Evolutionary conservation across 169 alveolate species (phyloP), one percentile per base, ranked within the genome.

Genomic region (Plasmodium sp.): DNA sequence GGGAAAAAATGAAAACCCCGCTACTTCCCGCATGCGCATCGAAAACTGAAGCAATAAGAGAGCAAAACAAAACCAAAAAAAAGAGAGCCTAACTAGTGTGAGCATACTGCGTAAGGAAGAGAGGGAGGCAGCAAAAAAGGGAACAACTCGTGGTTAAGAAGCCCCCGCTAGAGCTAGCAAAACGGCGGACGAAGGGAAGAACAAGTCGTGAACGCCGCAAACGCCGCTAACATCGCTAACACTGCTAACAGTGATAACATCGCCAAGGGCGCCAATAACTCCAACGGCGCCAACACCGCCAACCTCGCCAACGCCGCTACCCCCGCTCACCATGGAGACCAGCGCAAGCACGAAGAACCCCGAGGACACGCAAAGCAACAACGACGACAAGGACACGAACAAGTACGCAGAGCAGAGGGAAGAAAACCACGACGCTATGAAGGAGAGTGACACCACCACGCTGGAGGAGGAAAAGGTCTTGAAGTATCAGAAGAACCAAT

Each of bases 401-500:
- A n/a, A n/a, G 31, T 58, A 31, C 34, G 27, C 73, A 34, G 51
- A 83, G 31, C 45, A 22, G 14, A 67, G 73, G 27, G 92, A 83
- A 27, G 72, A 31, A 67, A 67, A 83, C 22, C 31, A 62, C 27
- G 72, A 58, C 51, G 48, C 27, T 5, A 18, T 27, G 51, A 48
- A 82, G 73, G 36, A 48, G 18, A n/a, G 81, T 83, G 81, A 54
- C 27, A 83, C 74, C 5, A 16, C 73, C n/a, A 84, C 16, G 1
- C 73, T n/a, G 16, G 56, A 39, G 5, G 45, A 36, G n/a, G 39
- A n/a, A 54, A 83, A 83, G 80, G 27, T 5, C 36, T 54, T 10
- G 82, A 79, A 88, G 36, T 58, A 27, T 45, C 31, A 45, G 48
- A 51, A 48, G 81, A 73, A 85, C 54, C 72, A 56, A 75, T 88